phyloP scores from a whole-genome alignment of 2,329 filamentous ascomycete genomes.

The Penicillium occitanis region DNA sequence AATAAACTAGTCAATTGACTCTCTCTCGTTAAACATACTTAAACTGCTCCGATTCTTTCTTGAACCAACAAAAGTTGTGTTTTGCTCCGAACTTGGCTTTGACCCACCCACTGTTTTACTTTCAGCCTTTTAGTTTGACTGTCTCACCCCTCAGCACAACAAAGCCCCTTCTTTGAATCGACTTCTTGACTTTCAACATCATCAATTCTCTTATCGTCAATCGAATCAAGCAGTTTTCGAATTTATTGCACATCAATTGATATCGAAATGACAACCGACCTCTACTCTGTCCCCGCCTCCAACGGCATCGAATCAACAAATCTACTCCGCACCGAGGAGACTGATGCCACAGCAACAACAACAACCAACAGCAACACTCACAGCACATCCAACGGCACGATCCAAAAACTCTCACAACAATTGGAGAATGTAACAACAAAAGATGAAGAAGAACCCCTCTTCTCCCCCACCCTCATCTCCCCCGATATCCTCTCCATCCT shows the following conservation, averaged over 20 bases:
- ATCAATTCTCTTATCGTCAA: background rate
- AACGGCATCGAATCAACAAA: conserved; percentile 18
- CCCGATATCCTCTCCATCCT: conserved; percentile 69
- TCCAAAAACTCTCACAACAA: conserved; percentile 4
- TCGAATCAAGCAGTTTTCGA: background rate
- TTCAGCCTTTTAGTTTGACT: background rate
- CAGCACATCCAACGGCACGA: conserved; percentile 22
- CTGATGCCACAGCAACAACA: conserved; percentile 23
- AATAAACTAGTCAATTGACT: background rate
- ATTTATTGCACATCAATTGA: background rate
- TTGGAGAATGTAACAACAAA: background rate
- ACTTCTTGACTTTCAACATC: background rate
- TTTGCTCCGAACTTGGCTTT: conserved; percentile 1
- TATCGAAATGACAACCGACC: conserved; percentile 20
- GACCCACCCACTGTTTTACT: conserved; percentile 12
- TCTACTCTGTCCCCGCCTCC: conserved; percentile 21
- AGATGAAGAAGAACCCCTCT: conserved; percentile 61
- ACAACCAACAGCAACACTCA: conserved; percentile 20
- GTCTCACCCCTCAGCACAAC: conserved; percentile 11
- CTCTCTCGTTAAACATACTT: background rate
- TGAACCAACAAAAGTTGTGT: background rate
- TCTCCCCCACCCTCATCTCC: conserved; percentile 74
- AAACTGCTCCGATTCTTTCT: background rate
- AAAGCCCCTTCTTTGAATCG: conserved; percentile 9
- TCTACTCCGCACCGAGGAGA: conserved; percentile 17